These are phyloP conservation scores for Claviceps paspali DNA, from an alignment of 2,329 filamentous ascomycete genomes.

Conservation along the genomic window DNA sequence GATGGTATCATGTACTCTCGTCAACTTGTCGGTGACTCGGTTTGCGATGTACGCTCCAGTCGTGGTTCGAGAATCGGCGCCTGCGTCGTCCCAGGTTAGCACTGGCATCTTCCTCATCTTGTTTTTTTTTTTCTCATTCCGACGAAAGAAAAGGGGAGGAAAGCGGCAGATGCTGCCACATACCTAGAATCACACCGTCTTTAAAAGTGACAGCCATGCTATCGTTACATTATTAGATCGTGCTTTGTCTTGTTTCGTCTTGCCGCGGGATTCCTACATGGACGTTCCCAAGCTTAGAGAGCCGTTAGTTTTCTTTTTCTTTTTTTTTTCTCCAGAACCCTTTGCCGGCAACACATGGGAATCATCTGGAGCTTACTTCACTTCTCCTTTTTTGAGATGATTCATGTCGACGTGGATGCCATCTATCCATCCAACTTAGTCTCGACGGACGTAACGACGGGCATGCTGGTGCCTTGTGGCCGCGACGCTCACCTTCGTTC, in stretches of 20 bases:
- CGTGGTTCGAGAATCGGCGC: constrained; percentile 92
- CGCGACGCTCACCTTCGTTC: constrained; percentile 39
- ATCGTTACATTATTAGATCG: constrained; percentile 34
- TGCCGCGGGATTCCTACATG: constrained; percentile 45
- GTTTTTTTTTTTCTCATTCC: too few relatives aligned
- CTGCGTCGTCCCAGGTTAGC: constrained; percentile 22
- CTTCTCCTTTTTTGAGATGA: constrained; percentile 93
- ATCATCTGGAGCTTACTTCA: constrained; percentile 77
- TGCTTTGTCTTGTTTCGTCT: constrained; percentile 9
- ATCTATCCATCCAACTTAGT: constrained; percentile 42
- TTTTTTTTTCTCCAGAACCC: too few relatives aligned
- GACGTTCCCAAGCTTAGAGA: constrained; percentile 74
- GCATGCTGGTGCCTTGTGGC: background rate
- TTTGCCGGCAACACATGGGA: background rate
- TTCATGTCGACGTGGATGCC: constrained; percentile 99
- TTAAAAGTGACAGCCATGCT: constrained; percentile 97
- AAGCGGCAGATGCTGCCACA: too few relatives aligned
- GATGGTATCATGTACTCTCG: constrained; percentile 95
- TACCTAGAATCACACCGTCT: constrained; percentile 86
- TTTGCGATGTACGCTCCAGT: constrained; percentile 98
- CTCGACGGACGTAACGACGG: background rate
- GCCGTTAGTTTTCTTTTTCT: constrained; percentile 17
- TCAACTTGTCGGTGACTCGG: constrained; percentile 97
- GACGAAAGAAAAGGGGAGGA: constrained; percentile 2
- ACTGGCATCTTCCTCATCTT: background rate